Percentiles rank a stretch among this genome's conserved stretches.
These are phyloP conservation scores for Epichloe uncinata DNA, from an alignment of 2,329 filamentous ascomycete genomes.

Conservation along the genomic window DNA sequence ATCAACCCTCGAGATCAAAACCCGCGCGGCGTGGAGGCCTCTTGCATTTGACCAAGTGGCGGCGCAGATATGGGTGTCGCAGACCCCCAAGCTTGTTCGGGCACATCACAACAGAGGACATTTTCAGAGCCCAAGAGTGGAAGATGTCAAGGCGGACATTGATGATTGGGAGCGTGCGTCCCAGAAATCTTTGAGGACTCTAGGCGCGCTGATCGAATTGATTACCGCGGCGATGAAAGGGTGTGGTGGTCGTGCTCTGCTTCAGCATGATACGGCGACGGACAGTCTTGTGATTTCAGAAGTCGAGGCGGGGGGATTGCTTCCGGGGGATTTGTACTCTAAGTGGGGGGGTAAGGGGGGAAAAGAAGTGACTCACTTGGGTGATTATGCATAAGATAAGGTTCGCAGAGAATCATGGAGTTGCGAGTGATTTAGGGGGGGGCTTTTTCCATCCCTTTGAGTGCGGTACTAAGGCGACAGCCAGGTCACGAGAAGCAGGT, in stretches of 20 bases:
- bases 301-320: neutral
- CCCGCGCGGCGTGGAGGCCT: conserved; percentile 19
- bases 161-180: conserved; percentile 22
- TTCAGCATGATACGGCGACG: neutral
- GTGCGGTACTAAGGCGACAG: no score
- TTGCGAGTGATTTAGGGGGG: no score
- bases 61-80: conserved; percentile 31
- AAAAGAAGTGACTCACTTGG: neutral
- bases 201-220: conserved; percentile 19
- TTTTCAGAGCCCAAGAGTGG: conserved; percentile 17
- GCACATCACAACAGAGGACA: conserved; percentile 26
- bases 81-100: conserved; percentile 33
- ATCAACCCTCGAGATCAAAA: conserved; percentile 33
- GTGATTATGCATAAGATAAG: no score
- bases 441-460: no score
- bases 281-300: neutral
- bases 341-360: conserved; percentile 2
- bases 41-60: conserved; percentile 22
- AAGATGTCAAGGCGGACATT: conserved; percentile 21
- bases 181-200: conserved; percentile 15
- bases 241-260: neutral
- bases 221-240: neutral
- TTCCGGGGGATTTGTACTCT: neutral
- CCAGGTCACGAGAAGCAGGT: no score
- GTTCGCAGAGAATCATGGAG: no score